These are phyloP conservation scores for Pyropia haitanensis DNA, from an alignment of 23 red algal species.

Conservation along the genomic window DNA sequence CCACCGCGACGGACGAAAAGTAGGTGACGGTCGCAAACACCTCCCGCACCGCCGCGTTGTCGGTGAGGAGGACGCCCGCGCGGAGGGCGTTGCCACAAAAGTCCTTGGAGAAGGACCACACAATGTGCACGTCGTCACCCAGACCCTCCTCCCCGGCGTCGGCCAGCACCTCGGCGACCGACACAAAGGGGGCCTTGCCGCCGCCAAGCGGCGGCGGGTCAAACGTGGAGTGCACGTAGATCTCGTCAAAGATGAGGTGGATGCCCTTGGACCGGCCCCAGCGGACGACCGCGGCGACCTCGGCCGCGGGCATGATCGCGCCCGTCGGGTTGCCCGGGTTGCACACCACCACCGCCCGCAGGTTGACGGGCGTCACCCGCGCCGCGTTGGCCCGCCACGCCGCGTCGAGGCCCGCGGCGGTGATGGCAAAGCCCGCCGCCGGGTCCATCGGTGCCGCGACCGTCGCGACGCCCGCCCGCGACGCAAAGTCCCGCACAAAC, in stretches of 20 bases:
- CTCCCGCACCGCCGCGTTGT: constrained; percentile 39
- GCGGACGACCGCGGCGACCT: constrained; percentile 23
- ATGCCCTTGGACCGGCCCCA: constrained; percentile 42
- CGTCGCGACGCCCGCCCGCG: constrained; percentile 11
- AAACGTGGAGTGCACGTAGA: constrained; percentile 47
- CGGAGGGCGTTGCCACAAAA: constrained; percentile 66
- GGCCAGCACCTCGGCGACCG: constrained; percentile 42
- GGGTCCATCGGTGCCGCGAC: constrained; percentile 19
- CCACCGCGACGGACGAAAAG: constrained; percentile 11
- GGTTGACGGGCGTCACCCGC: constrained; percentile 3
- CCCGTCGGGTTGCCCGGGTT: constrained; percentile 70
- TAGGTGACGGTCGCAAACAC: constrained; percentile 4
- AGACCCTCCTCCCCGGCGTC: constrained; percentile 49
- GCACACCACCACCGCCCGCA: constrained; percentile 23
- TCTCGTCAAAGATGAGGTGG: constrained; percentile 81
- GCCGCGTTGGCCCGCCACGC: constrained; percentile 15
- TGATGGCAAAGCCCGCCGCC: not conserved
- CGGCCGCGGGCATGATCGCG: constrained; percentile 14
- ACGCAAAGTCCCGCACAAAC: constrained; percentile 41
- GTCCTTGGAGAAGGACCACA: constrained; percentile 86
- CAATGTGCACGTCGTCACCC: constrained; percentile 68
- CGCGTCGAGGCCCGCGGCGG: constrained; percentile 1
- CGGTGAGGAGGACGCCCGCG: constrained; percentile 65
- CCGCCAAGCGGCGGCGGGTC: not conserved
- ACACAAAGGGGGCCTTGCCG: constrained; percentile 12